Evolutionary conservation across 345 rosid genomes (phyloP), one percentile per base, ranked within the genome.

Genomic region (Citrus mangshanensis): DNA sequence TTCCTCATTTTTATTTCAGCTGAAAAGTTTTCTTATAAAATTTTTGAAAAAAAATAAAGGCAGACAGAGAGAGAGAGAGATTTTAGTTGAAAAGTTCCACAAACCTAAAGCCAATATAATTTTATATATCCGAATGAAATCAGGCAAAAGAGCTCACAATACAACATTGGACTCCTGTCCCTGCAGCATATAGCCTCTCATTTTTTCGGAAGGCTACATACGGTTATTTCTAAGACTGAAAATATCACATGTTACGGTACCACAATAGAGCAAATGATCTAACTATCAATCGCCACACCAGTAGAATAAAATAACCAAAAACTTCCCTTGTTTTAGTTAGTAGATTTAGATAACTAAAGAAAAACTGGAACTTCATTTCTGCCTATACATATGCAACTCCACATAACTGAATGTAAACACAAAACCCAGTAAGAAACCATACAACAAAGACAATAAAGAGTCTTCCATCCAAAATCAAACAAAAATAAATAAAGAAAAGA

Each of bases 401-500:
- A 56, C 16, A 34, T 42, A 18, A 58, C 19, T 30, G 16, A 55
- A 56, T 56, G 35, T 70, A 70, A 32, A 37, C 78, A 46, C n/a
- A 63, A 37, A 22, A 27, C 13, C 56, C 22, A 62, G 30, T n/a
- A 1, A 12, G 6, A 6, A 72, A 56, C 40, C 3, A 24, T 6
- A 68, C 13, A 55, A 55, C 40, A 4, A 76, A 76, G n/a, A 67
- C 19, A 34, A 64, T 46, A 56, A 40, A 13, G 10, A 32, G 24
- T 78, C 74, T 80, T 73, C 6, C 64, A 72, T 38, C 58, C 72
- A 25, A 61, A 71, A 69, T 61, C 62, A 73, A 34, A 60, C 46
- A 78, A n/a, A 4, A 38, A 61, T 37, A 35, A 68, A 54, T 4
- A 54, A 19, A 54, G 22, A 51, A 51, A 5, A 51, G 58, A 4